Evolutionary conservation across 2,329 filamentous ascomycete genomes (phyloP).

Genomic region (Xylaria sp.): DNA sequence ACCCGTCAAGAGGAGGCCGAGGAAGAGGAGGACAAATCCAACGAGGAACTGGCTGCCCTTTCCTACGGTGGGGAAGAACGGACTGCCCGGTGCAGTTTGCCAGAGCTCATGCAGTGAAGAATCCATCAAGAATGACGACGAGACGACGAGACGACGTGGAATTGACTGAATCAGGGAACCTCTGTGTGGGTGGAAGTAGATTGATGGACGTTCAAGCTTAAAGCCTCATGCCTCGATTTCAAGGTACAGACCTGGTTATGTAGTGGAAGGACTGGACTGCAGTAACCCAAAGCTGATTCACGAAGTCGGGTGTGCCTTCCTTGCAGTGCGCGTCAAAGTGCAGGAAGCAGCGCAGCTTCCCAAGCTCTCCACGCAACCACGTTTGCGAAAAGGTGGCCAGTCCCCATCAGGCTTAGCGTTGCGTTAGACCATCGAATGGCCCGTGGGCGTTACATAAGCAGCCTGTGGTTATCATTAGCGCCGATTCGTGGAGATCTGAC

Average conservation of each 20-base stretch:
- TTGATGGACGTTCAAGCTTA: background rate
- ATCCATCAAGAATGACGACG: constrained; percentile 61
- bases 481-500: background rate
- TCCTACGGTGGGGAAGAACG: constrained; percentile 77
- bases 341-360: background rate
- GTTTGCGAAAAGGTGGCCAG: constrained; percentile 20
- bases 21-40: constrained; percentile 73
- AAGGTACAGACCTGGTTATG: too few relatives aligned
- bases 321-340: too few relatives aligned
- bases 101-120: constrained; percentile 85
- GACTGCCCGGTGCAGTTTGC: constrained; percentile 87
- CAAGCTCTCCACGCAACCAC: background rate
- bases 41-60: constrained; percentile 85
- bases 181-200: background rate
- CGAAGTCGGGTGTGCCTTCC: too few relatives aligned
- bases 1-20: constrained; percentile 73
- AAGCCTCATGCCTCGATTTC: constrained; percentile 11
- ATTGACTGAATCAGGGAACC: constrained; percentile 1
- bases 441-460: background rate
- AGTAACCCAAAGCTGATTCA: too few relatives aligned
- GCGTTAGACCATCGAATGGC: background rate
- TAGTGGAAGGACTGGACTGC: too few relatives aligned
- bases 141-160: constrained; percentile 1
- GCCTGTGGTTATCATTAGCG: background rate
- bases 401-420: constrained; percentile 9